A percentile compares a stretch with the other conserved stretches of the same genome.
These are phyloP conservation scores for Citrus medica DNA, from an alignment of 345 rosid species.

Conservation along the genomic window DNA sequence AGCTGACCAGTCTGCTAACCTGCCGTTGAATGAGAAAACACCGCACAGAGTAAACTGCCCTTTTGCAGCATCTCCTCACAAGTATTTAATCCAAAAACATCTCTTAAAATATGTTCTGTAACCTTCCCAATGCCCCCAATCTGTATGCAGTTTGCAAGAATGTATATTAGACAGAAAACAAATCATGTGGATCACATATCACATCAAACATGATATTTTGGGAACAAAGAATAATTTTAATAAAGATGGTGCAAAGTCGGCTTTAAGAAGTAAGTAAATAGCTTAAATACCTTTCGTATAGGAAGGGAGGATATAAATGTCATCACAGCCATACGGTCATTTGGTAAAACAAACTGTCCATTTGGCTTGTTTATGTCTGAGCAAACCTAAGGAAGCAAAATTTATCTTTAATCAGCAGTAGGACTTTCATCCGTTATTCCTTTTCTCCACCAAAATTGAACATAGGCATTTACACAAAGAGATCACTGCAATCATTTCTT, in stretches of 20 bases:
- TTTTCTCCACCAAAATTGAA: neutral
- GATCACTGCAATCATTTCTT: neutral
- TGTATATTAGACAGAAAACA: neutral
- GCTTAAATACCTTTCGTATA: constrained; percentile 64
- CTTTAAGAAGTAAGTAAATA: neutral
- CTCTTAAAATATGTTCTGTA: constrained; percentile 73
- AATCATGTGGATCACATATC: neutral
- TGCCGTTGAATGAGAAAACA: constrained; percentile 72
- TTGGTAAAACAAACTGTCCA: constrained; percentile 88
- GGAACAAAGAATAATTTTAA: constrained; percentile 5
- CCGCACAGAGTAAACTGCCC: constrained; percentile 71
- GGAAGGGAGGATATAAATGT: constrained; percentile 89
- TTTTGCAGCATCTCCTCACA: constrained; percentile 82
- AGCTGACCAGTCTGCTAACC: constrained; percentile 39
- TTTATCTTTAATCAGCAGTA: neutral
- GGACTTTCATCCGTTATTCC: neutral
- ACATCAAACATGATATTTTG: neutral
- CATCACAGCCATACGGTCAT: constrained; percentile 65
- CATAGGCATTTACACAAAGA: neutral
- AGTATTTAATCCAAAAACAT: constrained; percentile 68
- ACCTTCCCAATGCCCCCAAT: constrained; percentile 97
- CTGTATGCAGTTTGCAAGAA: constrained; percentile 32
- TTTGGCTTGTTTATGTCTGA: constrained; percentile 97
- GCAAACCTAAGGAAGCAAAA: constrained; percentile 56
- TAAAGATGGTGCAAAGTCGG: neutral